These are phyloP conservation scores for Mycosphaerelloides madeirae DNA, from an alignment of 2,329 filamentous ascomycete genomes.

Conservation along the genomic window DNA sequence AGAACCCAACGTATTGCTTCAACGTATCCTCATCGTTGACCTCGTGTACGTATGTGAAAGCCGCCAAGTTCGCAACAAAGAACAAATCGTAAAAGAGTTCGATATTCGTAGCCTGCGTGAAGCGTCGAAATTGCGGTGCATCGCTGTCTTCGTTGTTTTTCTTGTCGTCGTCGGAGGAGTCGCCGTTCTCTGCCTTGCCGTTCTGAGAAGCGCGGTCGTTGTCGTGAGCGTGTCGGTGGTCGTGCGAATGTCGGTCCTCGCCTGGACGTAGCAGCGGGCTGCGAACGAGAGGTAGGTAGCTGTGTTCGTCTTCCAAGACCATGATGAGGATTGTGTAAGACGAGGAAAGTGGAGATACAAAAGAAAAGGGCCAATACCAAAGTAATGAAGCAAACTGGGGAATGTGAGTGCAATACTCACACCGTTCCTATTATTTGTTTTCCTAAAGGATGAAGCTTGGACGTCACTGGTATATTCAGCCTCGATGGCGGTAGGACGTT, in stretches of 20 bases:
- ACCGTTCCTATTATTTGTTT: too few species aligned
- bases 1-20: conserved; percentile 48
- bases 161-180: neutral
- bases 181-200: neutral
- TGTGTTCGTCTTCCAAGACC: too few species aligned
- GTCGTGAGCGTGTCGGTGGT: neutral
- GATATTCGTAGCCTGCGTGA: conserved; percentile 25
- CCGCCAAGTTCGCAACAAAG: conserved; percentile 60
- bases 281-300: neutral
- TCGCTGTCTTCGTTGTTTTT: neutral
- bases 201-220: neutral
- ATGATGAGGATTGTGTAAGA: too few species aligned
- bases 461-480: too few species aligned
- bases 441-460: too few species aligned
- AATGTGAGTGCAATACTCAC: too few species aligned
- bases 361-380: too few species aligned
- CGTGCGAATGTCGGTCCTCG: neutral
- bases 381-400: too few species aligned
- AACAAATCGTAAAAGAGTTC: conserved; percentile 58
- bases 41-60: conserved; percentile 55
- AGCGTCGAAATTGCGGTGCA: neutral
- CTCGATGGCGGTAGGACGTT: too few species aligned
- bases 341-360: too few species aligned
- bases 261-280: neutral
- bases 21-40: conserved; percentile 47